Conservation (phyloP, 495 filamentous ascomycete genomes). For the Penicillium alfredii region DNA sequence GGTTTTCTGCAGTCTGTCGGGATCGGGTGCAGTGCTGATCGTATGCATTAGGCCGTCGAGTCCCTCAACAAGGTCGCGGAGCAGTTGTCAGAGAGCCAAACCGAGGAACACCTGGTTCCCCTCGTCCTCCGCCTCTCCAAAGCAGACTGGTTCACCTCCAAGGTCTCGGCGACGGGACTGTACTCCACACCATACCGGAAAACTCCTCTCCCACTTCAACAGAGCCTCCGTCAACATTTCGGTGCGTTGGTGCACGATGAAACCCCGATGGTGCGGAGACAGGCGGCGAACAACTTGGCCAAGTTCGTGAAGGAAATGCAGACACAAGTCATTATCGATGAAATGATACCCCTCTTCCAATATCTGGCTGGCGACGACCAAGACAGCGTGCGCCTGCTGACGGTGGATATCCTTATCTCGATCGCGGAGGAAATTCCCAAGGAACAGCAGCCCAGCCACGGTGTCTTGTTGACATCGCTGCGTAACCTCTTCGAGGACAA, state of each 20-base stretch:
- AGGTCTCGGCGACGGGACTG: constrained; percentile 93
- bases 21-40: constrained; percentile 17
- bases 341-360: constrained; percentile 99
- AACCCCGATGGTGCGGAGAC: constrained; percentile 96
- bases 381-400: constrained; percentile 92
- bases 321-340: constrained; percentile 80
- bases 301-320: constrained; percentile 98
- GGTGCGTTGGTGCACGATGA: constrained; percentile 92
- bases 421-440: constrained; percentile 97
- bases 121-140: constrained; percentile 91
- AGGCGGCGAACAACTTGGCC: constrained; percentile 89
- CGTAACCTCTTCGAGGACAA: constrained; percentile 95
- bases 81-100: constrained; percentile 80
- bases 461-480: constrained; percentile 81
- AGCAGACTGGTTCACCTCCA: constrained; percentile 99
- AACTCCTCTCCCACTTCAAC: constrained; percentile 75
- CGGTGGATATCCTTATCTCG: constrained; percentile 91
- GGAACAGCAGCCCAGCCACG: constrained; percentile 94
- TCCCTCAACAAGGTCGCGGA: constrained; percentile 98
- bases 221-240: constrained; percentile 84
- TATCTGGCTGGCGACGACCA: constrained; percentile 93
- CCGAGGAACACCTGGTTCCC: constrained; percentile 95
- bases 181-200: constrained; percentile 89
- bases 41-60: constrained; percentile 71
- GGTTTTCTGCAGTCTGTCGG: constrained; percentile 10